Base-by-base conservation (phyloP, 2,329 filamentous ascomycete species). In the Emericellopsis cladophorae region DNA sequence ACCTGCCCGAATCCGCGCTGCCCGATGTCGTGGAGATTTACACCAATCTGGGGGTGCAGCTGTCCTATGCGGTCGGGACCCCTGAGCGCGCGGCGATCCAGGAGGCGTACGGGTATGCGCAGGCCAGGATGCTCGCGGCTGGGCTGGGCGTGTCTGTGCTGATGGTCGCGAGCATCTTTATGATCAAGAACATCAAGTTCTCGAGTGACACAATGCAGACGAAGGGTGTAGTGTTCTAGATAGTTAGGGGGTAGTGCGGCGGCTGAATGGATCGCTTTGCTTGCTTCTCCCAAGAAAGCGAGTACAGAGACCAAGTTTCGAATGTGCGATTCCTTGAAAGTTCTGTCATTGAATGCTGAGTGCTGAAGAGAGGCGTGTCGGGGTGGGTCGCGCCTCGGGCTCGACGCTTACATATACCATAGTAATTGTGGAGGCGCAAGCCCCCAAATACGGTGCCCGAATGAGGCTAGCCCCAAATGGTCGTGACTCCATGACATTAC, bases 71-170 rank as follows among this genome's bases (percentile, higher is more conserved):
- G 0, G 49, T 65, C 14, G 62, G 65, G 5, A 65, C 50, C 7
- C 52, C 59, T 0, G 61, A 56, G 18, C 54, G 70, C 14, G 44
- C 56, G 15, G 70, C 58, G 3, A 69, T 72, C 39, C 58, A 65
- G 24, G 42, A 56, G 37, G 65, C 68, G 1, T 74, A 74, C 43
- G 66, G 59, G 1, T 62, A 65, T 31, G 59, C 64, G 5, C 68
- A 74, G 54, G 58, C 55, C 11, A 46, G 54, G 29, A 62, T 63
- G 59, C 52, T 62, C 23, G 54, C 57, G 40, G 57, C 58, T n/a
- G 60, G 60, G 15, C 51, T 51, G 18, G 54, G 51, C 2, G 46
- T 59, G 42, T 51, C 55, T 40, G 45, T 40, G 4, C 42, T 60
- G 36, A 40, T 46, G 15, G 51, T 55, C 21, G 41, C 54, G 18